phyloP scores from a whole-genome alignment of 2,329 filamentous ascomycete genomes.

The Beauveria scarabaeidicola region DNA sequence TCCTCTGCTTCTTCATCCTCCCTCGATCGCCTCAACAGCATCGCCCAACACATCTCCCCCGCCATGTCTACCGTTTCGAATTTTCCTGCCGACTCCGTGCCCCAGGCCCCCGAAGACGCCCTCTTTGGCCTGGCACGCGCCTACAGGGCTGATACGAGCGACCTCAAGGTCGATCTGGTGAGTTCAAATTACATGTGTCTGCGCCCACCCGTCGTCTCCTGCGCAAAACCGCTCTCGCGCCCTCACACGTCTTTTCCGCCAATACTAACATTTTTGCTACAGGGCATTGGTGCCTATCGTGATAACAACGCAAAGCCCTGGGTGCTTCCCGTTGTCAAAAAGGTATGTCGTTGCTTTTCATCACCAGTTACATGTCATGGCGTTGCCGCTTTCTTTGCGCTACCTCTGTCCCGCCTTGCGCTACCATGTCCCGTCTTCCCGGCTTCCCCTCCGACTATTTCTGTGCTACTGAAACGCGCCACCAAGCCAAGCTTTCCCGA shows the following conservation, averaged over 20 bases:
- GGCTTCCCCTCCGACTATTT: background rate
- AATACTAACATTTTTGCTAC: background rate
- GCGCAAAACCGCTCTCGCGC: background rate
- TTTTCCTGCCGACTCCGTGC: conserved; percentile 70
- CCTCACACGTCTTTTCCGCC: background rate
- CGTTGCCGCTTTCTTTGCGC: background rate
- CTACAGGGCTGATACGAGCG: conserved; percentile 67
- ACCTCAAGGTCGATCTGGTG: conserved; percentile 87
- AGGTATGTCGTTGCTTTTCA: conserved; percentile 46
- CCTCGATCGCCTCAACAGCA: conserved; percentile 48
- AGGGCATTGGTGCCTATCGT: conserved; percentile 84
- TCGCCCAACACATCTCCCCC: conserved; percentile 64
- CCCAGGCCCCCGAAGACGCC: conserved; percentile 88
- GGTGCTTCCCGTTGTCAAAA: conserved; percentile 92
- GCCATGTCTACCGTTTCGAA: conserved; percentile 44
- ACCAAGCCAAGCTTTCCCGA: background rate
- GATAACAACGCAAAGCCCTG: conserved; percentile 95
- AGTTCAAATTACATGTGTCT: conserved; percentile 23
- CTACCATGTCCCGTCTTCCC: background rate
- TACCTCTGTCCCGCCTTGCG: background rate
- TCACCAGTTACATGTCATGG: background rate
- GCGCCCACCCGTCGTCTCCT: background rate
- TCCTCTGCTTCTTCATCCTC: conserved; percentile 34
- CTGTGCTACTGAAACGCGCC: background rate
- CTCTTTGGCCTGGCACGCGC: conserved; percentile 89